Evolutionary conservation across 257 asterid genomes (phyloP).

Genomic region (Solanum dulcamara): DNA sequence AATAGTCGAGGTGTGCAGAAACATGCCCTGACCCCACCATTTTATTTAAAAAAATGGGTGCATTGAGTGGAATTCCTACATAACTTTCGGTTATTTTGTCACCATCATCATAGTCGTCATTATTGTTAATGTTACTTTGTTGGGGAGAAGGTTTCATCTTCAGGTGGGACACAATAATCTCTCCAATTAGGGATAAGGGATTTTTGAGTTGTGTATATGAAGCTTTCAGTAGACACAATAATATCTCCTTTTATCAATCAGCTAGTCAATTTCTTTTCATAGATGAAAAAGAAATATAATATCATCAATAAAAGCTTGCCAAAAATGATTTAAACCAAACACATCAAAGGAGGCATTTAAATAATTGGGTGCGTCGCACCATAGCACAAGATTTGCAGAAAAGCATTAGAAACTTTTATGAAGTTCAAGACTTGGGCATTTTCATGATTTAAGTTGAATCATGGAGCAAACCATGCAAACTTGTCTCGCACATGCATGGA

Average conservation of each 20-base stretch:
- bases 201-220: neutral
- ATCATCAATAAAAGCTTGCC: neutral
- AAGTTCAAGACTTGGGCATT: neutral
- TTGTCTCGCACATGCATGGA: neutral
- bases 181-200: neutral
- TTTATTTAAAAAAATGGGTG: neutral
- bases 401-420: neutral
- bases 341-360: neutral
- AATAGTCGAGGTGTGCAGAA: neutral
- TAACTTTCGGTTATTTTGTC: neutral
- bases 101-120: neutral
- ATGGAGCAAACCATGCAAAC: neutral
- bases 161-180: neutral
- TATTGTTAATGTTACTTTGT: neutral
- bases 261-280: neutral
- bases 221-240: neutral
- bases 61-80: neutral
- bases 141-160: neutral
- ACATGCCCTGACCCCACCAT: neutral
- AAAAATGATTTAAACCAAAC: neutral
- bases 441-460: neutral
- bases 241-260: neutral
- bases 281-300: neutral
- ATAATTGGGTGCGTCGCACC: neutral
- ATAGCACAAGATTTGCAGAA: neutral